phyloP scores from a whole-genome alignment of 2,329 filamentous ascomycete genomes.

The Neonectria coccinea region DNA sequence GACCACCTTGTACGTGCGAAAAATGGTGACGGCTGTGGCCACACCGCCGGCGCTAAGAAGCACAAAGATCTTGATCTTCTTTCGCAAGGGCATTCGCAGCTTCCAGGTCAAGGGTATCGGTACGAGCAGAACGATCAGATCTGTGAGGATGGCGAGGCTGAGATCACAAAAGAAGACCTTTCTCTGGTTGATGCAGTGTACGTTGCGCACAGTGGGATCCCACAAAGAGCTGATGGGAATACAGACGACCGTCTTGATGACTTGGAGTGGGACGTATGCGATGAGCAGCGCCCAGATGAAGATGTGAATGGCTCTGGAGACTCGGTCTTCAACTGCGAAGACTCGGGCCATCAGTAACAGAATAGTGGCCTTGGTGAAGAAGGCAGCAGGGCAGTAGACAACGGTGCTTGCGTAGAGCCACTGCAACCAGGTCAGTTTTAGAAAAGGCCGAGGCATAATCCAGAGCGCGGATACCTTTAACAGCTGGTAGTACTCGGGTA shows the following conservation, averaged over 20 bases:
- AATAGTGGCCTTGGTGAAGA: slow-evolving; percentile 42
- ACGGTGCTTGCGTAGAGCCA: slow-evolving; percentile 41
- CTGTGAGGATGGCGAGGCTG: slow-evolving; percentile 33
- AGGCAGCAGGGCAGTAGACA: slow-evolving; percentile 36
- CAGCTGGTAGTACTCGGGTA: slow-evolving; percentile 35
- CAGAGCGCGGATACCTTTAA: slow-evolving; percentile 26
- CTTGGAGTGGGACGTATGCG: slow-evolving; percentile 31
- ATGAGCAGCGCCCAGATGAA: slow-evolving; percentile 36
- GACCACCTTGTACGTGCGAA: slow-evolving; percentile 21
- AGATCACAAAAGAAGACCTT: slow-evolving; percentile 40
- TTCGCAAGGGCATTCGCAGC: slow-evolving; percentile 30
- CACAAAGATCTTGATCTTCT: slow-evolving; percentile 39
- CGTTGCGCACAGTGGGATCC: slow-evolving; percentile 41
- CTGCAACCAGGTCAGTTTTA: slow-evolving; percentile 1
- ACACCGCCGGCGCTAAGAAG: slow-evolving; percentile 38
- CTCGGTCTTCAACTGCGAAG: slow-evolving; percentile 32
- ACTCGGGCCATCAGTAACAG: slow-evolving; percentile 40
- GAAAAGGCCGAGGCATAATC: slow-evolving; percentile 12
- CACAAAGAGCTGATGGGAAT: slow-evolving; percentile 56
- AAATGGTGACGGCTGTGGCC: slow-evolving; percentile 37
- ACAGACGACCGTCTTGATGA: slow-evolving; percentile 58
- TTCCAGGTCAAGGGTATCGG: slow-evolving; percentile 37
- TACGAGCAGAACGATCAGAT: slow-evolving; percentile 34
- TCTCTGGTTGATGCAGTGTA: slow-evolving; percentile 52
- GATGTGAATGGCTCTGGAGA: slow-evolving; percentile 32